Evolutionary conservation across 139 green algal genomes (phyloP).

Genomic region (Pedinophyceae sp.): DNA sequence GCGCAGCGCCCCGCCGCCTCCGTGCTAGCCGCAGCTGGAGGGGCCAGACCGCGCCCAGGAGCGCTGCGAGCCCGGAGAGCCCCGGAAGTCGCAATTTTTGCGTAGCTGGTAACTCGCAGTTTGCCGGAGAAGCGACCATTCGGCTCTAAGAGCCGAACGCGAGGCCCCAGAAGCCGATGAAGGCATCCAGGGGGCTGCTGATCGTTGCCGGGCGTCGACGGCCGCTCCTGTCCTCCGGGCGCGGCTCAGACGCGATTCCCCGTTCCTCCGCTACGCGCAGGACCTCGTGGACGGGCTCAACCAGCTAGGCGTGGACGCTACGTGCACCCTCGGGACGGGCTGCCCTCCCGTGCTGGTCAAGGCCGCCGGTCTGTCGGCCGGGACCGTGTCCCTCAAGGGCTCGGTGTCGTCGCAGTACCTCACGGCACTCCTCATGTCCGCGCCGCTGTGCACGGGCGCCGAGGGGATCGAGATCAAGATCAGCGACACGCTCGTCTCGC

Average conservation of each 20-base stretch:
- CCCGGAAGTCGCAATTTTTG: too few species aligned
- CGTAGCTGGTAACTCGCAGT: too few species aligned
- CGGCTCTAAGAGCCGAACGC: too few species aligned
- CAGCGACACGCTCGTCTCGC: conserved; percentile 77
- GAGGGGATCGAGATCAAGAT: conserved; percentile 62
- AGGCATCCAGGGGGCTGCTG: too few species aligned
- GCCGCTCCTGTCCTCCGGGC: too few species aligned
- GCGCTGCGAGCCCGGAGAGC: too few species aligned
- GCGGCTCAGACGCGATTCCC: too few species aligned
- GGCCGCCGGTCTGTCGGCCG: conserved; percentile 61
- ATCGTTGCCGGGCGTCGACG: too few species aligned
- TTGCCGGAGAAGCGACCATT: conserved; percentile 6
- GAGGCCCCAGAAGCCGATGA: too few species aligned
- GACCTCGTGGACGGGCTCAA: conserved; percentile 67
- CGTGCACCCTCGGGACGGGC: conserved; percentile 81
- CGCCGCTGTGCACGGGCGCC: conserved; percentile 58
- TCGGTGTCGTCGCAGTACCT: conserved; percentile 83
- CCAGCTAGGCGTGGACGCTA: conserved; percentile 85
- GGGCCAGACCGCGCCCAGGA: too few species aligned
- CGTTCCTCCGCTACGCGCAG: neutral
- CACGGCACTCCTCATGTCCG: conserved; percentile 92
- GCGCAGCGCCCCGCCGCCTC: too few species aligned
- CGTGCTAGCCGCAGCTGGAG: too few species aligned
- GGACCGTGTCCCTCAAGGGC: conserved; percentile 57
- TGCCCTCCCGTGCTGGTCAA: conserved; percentile 84